Evolutionary conservation across 1,139 yeast species (phyloP), one percentile per base, ranked within the genome.

Genomic region (Kurtzmaniella natalensis): DNA sequence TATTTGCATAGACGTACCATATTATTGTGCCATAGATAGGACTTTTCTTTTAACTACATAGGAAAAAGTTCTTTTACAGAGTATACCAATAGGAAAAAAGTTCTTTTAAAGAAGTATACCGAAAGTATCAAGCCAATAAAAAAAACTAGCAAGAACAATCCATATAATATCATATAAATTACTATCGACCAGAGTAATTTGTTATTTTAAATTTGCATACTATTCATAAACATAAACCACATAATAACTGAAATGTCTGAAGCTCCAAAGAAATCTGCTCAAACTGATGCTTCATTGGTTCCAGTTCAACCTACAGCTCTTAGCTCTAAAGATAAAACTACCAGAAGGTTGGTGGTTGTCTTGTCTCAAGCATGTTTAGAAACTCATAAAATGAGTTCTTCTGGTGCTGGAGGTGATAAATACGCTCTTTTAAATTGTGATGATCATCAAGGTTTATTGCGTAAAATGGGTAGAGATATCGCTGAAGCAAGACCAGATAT

Each of bases 401-500:
- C 78, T 15, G 79, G 86, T 8, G 77, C 81, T 7, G 88, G 89
- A 34, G 95, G 94, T 35, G 97, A 89, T 56, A 85, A 92, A 57
- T 92, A 83, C 53, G 96, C 95, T 0, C 66, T 92, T 43, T 71
- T 92, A 50, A 92, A 92, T 65, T 92, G 98, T 69, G 98, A 92
- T 59, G 98, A 92, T 59, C 98, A 92, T 58, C 98, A 92, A 64
- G 97, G 97, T 11, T 70, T 92, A 37, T 69, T 92, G 50, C 83
- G 94, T 59, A 89, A 88, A 57, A 87, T 89, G 94, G 95, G 95
- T 31, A 76, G 96, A 55, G 97, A 92, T 57, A 92, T 92, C 46
- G 89, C 96, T 30, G 98, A 92, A 57, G 97, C 96, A 5, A 78
- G 98, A 60, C 98, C 98, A 15, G 98, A 92, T 59, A 92, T 92